Base-by-base conservation (phyloP, 2,329 filamentous ascomycete genomes). In the Ceratocystis albifundus region DNA sequence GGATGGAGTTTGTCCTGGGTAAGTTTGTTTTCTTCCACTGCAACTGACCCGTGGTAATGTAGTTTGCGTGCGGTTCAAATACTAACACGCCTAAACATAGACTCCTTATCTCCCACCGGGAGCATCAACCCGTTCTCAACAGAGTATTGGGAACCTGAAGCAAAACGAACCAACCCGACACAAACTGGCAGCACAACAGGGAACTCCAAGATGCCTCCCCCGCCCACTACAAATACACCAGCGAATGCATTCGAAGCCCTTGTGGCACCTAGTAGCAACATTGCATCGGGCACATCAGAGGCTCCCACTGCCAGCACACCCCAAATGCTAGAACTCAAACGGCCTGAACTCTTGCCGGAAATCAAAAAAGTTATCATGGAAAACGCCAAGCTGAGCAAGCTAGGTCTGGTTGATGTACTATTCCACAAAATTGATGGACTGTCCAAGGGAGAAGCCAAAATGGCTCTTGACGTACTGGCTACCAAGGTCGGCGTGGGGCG, bases 41-140 rank as follows among this genome's bases (percentile, higher is more conserved):
- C 36, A 41, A 12, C 36, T 12, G 48, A 15, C 4, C 4, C 20
- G 17, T 4, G 30, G n/a, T 36, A 25, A 30, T 28, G 12, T 17
- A 6, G 17, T 10, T 15, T 28, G n/a, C 62, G 20, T 46, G 30
- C 20, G 1, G n/a, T 15, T 12, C 15, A 17, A 36, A 50, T 48
- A 66, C 69, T 73, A 64, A 71, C 71, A 71, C 66, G n/a, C 30
- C 5, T 67, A 30, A 10, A 15, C 65, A 7, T 69, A 82, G 80
- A 79, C 65, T 72, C 74, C 66, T 76, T 84, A 15, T 76, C 81
- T 46, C 76, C 74, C 75, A 85, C 75, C 61, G 74, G 74, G 61
- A 73, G 75, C 6, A 93, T 99, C 69, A 87, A 99, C 72, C 94
- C 94, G 0, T 95, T 93, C 73, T 92, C 90, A 0, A 84, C 84